Evolutionary conservation across 305 asterid species (phyloP), one percentile per base, ranked within the genome.

Genomic region (Fraxinus albicans): DNA sequence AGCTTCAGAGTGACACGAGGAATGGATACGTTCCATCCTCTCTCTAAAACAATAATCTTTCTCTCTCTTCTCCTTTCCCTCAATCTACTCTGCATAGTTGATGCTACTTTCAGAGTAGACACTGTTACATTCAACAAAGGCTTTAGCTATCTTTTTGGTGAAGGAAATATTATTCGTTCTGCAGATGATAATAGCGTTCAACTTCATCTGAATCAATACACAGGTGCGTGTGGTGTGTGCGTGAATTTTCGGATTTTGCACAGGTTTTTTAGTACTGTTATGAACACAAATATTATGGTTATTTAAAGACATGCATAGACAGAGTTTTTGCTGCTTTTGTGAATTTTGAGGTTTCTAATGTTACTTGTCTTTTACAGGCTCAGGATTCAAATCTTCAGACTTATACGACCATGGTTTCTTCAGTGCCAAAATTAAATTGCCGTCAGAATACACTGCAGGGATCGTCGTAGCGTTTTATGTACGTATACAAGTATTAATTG

Each of bases 401-500:
- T 90, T 92, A 2, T 96, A 94, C 93, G 87, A 80, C 83, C 93
- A 93, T 77, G 99, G 98, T 47, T 90, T 94, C 84, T 96, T 96
- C 86, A 96, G 99, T 77, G 98, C 99, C 1, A 91, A 89, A 89
- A 94, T 94, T 73, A 94, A 92, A 87, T 85, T 96, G 70, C 99
- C 99, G 23, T 88, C 98, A 0, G 92, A 94, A 8, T 94, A 96
- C 86, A 93, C 99, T 0, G 98, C 99, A 0, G 99, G 99, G 31
- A 84, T 96, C 47, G 98, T 94, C 42, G 97, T 96, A 70, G 99
- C 99, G 2, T 96, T 96, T 80, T 96, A 96, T 79, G 99, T 96
- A 89, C n/a, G 97, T 58, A 31, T 15, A 0, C 12, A 23, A 47
- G 25, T 15, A 35, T 6, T 35, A 35, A 5, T 35, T 35, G 40